Evolutionary conservation across 75 land plant species (phyloP).

Genomic region (Larix kaempferi): DNA sequence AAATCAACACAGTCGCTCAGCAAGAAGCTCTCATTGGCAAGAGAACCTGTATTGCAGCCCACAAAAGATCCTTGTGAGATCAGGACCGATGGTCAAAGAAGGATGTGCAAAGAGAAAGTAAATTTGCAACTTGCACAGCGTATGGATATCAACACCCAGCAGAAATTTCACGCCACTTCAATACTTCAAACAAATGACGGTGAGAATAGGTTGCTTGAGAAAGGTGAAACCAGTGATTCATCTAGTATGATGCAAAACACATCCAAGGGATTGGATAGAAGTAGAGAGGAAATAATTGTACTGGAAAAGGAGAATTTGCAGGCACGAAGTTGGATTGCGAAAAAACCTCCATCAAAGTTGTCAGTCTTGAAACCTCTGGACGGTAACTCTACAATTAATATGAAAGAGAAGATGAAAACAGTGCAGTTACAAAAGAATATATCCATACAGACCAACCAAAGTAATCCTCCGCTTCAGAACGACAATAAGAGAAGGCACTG

Average conservation of each 20-base stretch:
- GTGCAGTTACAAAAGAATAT: not conserved
- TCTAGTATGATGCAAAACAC: not conserved
- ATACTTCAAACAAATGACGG: not conserved
- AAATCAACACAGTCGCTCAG: slow-evolving; percentile 2
- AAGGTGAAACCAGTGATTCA: not conserved
- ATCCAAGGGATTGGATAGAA: not conserved
- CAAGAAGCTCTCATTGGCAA: slow-evolving; percentile 11
- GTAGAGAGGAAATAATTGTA: not conserved
- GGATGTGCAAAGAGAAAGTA: not conserved
- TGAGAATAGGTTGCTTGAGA: not conserved
- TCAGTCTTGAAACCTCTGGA: not conserved
- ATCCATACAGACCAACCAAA: not conserved
- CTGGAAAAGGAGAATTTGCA: slow-evolving; percentile 1
- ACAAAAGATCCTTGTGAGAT: not conserved
- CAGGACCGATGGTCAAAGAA: not conserved
- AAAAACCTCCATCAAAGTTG: not conserved
- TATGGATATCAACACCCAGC: not conserved
- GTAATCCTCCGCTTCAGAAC: not conserved
- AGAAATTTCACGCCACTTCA: not conserved
- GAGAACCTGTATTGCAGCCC: not conserved
- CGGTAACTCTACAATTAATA: not conserved
- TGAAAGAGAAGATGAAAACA: slow-evolving; percentile 2
- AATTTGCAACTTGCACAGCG: not conserved
- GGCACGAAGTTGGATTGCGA: not conserved
- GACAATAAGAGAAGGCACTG: not conserved